These are phyloP conservation scores for Primulina tabacum DNA, from an alignment of 257 asterid species.

Conservation along the genomic window DNA sequence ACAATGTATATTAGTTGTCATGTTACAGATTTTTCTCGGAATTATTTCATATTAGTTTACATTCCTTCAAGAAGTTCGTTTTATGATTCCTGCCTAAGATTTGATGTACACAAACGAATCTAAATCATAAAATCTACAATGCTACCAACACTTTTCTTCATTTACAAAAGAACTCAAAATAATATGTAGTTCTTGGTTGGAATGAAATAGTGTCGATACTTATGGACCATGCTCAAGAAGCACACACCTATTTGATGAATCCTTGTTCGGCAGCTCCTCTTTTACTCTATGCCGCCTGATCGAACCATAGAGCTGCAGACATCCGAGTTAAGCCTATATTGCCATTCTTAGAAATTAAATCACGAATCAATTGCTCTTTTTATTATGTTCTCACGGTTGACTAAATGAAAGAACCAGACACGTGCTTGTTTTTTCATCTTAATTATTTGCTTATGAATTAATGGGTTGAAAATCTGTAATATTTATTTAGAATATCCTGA, in stretches of 20 bases:
- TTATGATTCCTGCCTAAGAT: neutral
- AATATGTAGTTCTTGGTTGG: neutral
- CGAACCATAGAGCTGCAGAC: neutral
- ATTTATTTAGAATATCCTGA: neutral
- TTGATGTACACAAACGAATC: neutral
- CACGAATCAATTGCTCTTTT: neutral
- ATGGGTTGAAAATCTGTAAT: neutral
- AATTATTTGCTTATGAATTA: slow-evolving; percentile 3
- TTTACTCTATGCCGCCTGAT: neutral
- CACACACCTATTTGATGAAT: neutral
- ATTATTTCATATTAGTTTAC: neutral
- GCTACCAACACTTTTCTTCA: neutral
- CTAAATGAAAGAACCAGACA: slow-evolving; percentile 8
- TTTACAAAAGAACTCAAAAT: neutral
- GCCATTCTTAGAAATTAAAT: neutral
- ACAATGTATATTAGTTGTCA: neutral
- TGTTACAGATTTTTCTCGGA: neutral
- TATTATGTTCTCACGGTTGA: slow-evolving; percentile 9
- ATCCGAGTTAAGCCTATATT: neutral
- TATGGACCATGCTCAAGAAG: neutral
- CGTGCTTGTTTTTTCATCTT: slow-evolving; percentile 3
- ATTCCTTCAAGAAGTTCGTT: neutral
- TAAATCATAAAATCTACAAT: neutral
- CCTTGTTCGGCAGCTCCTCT: neutral
- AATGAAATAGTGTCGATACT: neutral